Conservation (phyloP, 2,329 filamentous ascomycete genomes). For the Diaporthe destruens region DNA sequence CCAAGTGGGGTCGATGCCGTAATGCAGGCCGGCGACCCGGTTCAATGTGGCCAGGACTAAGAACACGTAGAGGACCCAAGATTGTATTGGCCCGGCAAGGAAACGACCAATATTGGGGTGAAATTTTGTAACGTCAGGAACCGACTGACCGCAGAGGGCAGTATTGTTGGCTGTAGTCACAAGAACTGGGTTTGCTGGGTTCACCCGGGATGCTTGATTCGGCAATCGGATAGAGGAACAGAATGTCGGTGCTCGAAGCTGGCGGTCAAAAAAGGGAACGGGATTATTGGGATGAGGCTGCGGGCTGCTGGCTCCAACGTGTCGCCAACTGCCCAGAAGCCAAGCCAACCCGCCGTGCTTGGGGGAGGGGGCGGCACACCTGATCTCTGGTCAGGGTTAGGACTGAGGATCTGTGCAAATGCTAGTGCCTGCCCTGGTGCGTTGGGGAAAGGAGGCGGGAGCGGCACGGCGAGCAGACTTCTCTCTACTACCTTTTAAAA, state of each 20-base stretch:
- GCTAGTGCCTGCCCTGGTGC: neutral
- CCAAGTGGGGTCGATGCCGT: constrained; percentile 40
- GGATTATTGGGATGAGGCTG: constrained; percentile 36
- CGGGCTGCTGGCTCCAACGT: constrained; percentile 13
- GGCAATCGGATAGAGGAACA: neutral
- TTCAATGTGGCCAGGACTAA: constrained; percentile 20
- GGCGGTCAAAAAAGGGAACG: constrained; percentile 16
- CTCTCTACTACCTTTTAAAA: neutral
- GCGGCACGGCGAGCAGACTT: neutral
- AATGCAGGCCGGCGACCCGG: constrained; percentile 31
- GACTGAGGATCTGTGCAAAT: neutral
- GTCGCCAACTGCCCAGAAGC: constrained; percentile 1
- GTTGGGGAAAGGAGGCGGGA: neutral
- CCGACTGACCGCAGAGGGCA: neutral
- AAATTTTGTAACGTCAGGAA: neutral
- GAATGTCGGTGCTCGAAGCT: constrained; percentile 15
- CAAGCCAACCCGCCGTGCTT: neutral
- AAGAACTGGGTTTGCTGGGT: constrained; percentile 11
- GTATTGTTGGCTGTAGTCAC: constrained; percentile 19
- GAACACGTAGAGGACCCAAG: constrained; percentile 25
- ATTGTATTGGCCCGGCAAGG: constrained; percentile 11
- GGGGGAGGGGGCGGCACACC: neutral
- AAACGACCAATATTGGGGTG: neutral
- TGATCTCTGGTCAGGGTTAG: constrained; percentile 16
- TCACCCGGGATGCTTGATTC: constrained; percentile 22